Base-by-base conservation (phyloP, 2,329 filamentous ascomycete species). In the Paecilomyces dactylethromorphus region DNA sequence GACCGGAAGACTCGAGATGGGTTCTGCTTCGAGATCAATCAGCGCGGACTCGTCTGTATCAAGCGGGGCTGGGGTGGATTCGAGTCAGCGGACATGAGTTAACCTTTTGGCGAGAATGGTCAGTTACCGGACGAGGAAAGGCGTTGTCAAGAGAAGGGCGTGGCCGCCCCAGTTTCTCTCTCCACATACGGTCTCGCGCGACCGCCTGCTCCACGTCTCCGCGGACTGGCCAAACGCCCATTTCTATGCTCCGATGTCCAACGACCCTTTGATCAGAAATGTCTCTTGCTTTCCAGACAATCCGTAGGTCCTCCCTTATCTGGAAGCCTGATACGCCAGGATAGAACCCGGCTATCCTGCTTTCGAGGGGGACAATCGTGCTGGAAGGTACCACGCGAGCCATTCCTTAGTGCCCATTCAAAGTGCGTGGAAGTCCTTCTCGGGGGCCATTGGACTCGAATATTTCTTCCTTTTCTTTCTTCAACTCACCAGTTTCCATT, bases 141-240 rank as follows among this genome's bases (percentile, higher is more conserved):
- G 11, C 39, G 58, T 58, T 55, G 59, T 60, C 59, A 60, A 58
- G 8, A 15, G 33, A 60, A 60, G 59, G 59, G 59, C 59, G 58
- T 55, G 54, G 18, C 22, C 18, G 29, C 35, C 35, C 18, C 35
- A 18, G 35, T 13, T 13, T 15, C 13, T 15, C 35, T 4, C 49
- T 52, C 49, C 49, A 52, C 49, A 26, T 26, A n/a, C n/a, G n/a
- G n/a, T n/a, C n/a, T n/a, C n/a, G n/a, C n/a, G 49, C 21, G 21
- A 18, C 49, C 18, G 24, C 18, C n/a, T 52, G 53, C 52, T 45
- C n/a, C 55, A 29, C 18, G 18, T 2, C 21, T 35, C 13, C 24
- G 24, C 33, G 35, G 32, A 31, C 12, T 15, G 6, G 13, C 32
- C 31, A 49, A 31, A 11, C 24, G 11, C 3, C 12, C 18, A 13